phyloP scores from a whole-genome alignment of 306 rosid species.

The Cucumis cinereus region DNA sequence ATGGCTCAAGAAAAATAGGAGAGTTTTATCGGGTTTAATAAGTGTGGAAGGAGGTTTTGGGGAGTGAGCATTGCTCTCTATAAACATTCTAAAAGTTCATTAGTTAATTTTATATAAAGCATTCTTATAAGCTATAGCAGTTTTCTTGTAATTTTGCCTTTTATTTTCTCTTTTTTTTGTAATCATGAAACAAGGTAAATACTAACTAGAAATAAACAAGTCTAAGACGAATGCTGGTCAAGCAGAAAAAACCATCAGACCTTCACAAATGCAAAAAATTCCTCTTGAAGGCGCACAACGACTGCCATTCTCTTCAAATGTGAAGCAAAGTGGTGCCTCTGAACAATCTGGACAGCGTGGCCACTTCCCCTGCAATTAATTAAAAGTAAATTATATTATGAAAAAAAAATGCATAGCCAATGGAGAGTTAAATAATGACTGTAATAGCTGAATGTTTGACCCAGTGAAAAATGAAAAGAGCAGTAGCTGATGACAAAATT shows the following conservation, averaged over 20 bases:
- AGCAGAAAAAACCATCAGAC: slow-evolving; percentile 21
- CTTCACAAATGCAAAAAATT: slow-evolving; percentile 88
- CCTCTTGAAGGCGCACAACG: slow-evolving; percentile 87
- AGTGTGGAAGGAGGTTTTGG: not conserved
- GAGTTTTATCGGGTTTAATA: not conserved
- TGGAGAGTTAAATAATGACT: not conserved
- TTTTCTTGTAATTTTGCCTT: not conserved
- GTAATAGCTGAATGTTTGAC: not conserved
- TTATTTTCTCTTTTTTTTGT: not conserved
- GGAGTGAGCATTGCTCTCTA: not conserved
- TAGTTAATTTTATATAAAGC: not conserved
- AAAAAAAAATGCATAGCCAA: not conserved
- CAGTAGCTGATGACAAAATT: not conserved
- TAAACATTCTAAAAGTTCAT: not conserved
- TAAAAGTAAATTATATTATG: not conserved
- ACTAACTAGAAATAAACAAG: not conserved
- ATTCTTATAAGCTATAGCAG: not conserved
- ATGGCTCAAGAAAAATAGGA: not conserved
- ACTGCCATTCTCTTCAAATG: slow-evolving; percentile 94
- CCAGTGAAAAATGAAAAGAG: not conserved
- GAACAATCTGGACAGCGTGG: slow-evolving; percentile 80
- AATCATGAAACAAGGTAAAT: not conserved
- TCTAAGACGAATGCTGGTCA: not conserved
- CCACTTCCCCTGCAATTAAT: slow-evolving; percentile 69
- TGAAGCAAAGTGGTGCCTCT: slow-evolving; percentile 94